A percentile compares a stretch with the other conserved stretches of the same genome.
Conservation (phyloP, 2,329 filamentous ascomycete genomes). For the Aspergillus luchuensis region DNA sequence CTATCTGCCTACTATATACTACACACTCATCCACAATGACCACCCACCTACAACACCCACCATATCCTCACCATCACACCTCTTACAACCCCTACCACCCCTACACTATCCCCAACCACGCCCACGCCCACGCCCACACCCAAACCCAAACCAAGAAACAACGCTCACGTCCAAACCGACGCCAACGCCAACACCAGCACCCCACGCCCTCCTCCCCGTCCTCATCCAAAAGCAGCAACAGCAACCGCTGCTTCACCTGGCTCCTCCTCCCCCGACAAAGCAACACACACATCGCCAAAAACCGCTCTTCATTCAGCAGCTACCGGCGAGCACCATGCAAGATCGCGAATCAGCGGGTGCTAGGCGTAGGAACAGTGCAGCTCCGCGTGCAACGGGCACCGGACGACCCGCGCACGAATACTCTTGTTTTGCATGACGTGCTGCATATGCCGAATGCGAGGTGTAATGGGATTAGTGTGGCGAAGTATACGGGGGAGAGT, state of each 20-base stretch:
- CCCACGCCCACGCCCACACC: background rate
- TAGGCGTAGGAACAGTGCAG: constrained; percentile 23
- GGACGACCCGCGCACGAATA: constrained; percentile 14
- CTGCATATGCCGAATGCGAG: constrained; percentile 23
- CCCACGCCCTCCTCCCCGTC: background rate
- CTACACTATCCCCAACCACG: background rate
- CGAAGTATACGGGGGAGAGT: constrained; percentile 12
- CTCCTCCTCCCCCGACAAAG: constrained; percentile 21
- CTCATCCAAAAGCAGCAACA: background rate
- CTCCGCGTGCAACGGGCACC: constrained; percentile 20
- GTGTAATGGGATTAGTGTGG: constrained; percentile 24
- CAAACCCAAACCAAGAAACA: background rate
- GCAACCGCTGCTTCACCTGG: constrained; percentile 25
- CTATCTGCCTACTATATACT: too few species aligned
- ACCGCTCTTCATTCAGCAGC: constrained; percentile 22
- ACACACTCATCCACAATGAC: too few species aligned
- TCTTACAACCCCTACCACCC: background rate
- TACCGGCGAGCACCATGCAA: constrained; percentile 25
- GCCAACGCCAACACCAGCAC: background rate
- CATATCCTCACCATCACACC: background rate
- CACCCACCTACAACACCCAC: background rate
- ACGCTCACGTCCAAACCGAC: background rate
- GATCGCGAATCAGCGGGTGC: constrained; percentile 18
- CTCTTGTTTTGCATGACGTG: constrained; percentile 21
- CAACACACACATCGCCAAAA: constrained; percentile 26